These are phyloP conservation scores for Vigna unguiculata DNA, from an alignment of 306 rosid species.

Conservation along the genomic window DNA sequence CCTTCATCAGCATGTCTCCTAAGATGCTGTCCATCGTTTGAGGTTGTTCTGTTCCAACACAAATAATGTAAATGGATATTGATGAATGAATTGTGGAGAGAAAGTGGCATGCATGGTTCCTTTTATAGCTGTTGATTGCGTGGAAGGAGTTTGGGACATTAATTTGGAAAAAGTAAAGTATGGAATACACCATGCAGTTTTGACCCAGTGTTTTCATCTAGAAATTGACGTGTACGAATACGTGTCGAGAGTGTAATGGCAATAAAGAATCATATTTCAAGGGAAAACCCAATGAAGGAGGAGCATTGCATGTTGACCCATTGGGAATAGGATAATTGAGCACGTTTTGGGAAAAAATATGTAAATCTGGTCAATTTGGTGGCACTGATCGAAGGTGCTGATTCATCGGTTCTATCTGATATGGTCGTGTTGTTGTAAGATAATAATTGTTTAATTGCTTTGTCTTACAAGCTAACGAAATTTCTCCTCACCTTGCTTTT, in stretches of 20 bases:
- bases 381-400: slow-evolving; percentile 18
- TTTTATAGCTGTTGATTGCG: slow-evolving; percentile 34
- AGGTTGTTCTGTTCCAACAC: not conserved
- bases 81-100: slow-evolving; percentile 24
- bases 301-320: slow-evolving; percentile 34
- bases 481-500: not conserved
- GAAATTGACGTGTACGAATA: not conserved
- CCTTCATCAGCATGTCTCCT: slow-evolving; percentile 66
- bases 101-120: not conserved
- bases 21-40: slow-evolving; percentile 52
- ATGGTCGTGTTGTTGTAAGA: not conserved
- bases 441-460: slow-evolving; percentile 27
- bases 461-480: slow-evolving; percentile 7
- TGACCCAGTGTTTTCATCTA: slow-evolving; percentile 45
- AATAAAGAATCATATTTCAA: not conserved
- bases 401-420: slow-evolving; percentile 30
- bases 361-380: slow-evolving; percentile 34
- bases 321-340: not conserved
- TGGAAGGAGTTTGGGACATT: not conserved
- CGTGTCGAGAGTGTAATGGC: slow-evolving; percentile 7
- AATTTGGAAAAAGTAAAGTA: slow-evolving; percentile 8
- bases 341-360: not conserved
- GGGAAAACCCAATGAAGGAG: not conserved
- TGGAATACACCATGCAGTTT: not conserved
- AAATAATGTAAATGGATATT: not conserved